Base-by-base conservation (phyloP, 495 filamentous ascomycete genomes). In the Podospora pseudopauciseta region DNA sequence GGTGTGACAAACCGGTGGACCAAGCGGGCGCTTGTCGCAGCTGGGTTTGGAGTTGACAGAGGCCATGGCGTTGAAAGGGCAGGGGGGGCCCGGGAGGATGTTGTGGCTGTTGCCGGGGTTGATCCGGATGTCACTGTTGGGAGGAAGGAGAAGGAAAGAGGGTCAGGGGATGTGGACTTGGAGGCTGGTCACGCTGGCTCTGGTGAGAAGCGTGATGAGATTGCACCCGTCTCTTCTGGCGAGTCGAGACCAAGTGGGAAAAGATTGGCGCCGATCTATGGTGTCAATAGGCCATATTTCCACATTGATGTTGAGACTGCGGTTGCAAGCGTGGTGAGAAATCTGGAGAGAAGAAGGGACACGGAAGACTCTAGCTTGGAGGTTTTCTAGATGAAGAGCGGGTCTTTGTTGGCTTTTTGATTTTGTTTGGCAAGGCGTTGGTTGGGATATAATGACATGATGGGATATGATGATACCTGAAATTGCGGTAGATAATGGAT, bases 281-380 rank as follows among this genome's bases (percentile, higher is more conserved):
- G 83, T 5, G 75, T 84, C 59, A 84, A 86, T 67, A 75, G 84
- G 62, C 84, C 84, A 6, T 85, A 80, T 73, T 85, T 86, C 74
- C 84, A 86, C 60, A 68, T 84, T 6, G 84, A 86, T 71, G 54
- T 98, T 15, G 92, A 91, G n/a, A 91, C 90, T 73, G 95, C 95
- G 30, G 76, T 98, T 56, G 71, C 70, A 58, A 70, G 67, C 23
- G 60, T 60, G 32, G 28, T 71, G 20, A 60, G 64, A 56, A 74
- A 64, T 28, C 15, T 71, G 63, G 65, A 72, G 20, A 60, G 66
- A 32, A 16, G 65, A 49, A 49, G 39, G 39, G 39, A 49, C 13
- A 49, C 39, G 39, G 39, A 49, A 11, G 5, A 6, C 2, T 49
- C 39, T 0, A 49, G 39, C 9, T 16, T 49, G 39, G 39, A 49